These are phyloP conservation scores for Nicotiana undulata DNA, from an alignment of 257 asterid species.

Conservation along the genomic window DNA sequence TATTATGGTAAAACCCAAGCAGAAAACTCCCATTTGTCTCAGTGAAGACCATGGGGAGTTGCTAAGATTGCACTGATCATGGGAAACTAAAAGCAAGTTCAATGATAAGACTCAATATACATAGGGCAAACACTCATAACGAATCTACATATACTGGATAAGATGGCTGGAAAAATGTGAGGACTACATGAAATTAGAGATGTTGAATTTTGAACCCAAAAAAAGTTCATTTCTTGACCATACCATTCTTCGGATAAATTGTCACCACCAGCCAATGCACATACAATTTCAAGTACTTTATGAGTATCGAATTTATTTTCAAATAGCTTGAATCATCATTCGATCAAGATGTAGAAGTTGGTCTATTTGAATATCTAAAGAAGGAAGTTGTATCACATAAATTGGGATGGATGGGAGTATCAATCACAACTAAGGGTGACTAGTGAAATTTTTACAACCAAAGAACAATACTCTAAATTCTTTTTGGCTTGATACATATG, in stretches of 20 bases:
- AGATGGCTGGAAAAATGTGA: neutral
- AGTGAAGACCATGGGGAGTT: neutral
- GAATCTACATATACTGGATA: neutral
- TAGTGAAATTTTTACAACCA: neutral
- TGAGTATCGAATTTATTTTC: neutral
- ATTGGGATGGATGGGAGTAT: neutral
- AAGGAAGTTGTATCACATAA: neutral
- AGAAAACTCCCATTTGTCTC: neutral
- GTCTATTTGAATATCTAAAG: neutral
- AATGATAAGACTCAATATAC: neutral
- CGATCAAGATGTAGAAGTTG: neutral
- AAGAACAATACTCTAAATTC: neutral
- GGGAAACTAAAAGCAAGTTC: conserved; percentile 2
- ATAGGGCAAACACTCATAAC: neutral
- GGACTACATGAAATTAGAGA: neutral
- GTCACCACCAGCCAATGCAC: neutral
- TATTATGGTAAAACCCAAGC: neutral
- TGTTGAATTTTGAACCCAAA: neutral
- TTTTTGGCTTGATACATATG: neutral
- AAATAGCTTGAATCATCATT: neutral
- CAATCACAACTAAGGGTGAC: neutral
- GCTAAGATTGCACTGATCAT: neutral
- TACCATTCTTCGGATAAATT: neutral
- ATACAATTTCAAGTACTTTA: neutral
- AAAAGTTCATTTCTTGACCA: neutral